A percentile compares a stretch with the other conserved stretches of the same genome.
Conservation (phyloP, 805 yeast genomes). For the Spathaspora boniae region DNA sequence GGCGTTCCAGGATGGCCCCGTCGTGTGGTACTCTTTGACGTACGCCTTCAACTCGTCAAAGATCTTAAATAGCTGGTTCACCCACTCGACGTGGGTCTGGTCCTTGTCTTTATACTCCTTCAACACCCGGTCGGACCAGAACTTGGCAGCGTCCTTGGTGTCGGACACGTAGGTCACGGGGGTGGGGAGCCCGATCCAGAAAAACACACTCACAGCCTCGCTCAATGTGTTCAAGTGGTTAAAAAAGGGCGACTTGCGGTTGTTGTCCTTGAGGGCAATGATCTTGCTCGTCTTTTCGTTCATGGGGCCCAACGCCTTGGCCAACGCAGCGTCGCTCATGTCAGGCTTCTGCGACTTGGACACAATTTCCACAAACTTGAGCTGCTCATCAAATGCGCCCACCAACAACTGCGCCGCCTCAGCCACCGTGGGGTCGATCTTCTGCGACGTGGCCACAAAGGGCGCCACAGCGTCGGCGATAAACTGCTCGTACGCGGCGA, state of each 20-base stretch:
- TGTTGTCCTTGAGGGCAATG: slow-evolving; percentile 65
- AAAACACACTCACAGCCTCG: slow-evolving; percentile 86
- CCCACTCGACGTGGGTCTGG: slow-evolving; percentile 77
- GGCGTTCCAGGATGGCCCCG: slow-evolving; percentile 78
- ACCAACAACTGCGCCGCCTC: slow-evolving; percentile 50
- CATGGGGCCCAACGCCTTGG: slow-evolving; percentile 63
- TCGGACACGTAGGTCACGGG: slow-evolving; percentile 78
- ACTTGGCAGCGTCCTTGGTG: slow-evolving; percentile 85
- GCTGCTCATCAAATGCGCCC: slow-evolving; percentile 57
- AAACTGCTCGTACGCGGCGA: slow-evolving; percentile 53
- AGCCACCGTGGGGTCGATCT: slow-evolving; percentile 54
- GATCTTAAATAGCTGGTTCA: slow-evolving; percentile 54
- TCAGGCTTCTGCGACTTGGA: slow-evolving; percentile 64
- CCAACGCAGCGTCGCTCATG: slow-evolving; percentile 48
- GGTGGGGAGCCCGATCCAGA: slow-evolving; percentile 80
- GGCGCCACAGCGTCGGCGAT: slow-evolving; percentile 55
- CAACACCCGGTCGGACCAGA: slow-evolving; percentile 88
- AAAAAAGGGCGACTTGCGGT: slow-evolving; percentile 61
- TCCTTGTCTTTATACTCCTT: slow-evolving; percentile 79
- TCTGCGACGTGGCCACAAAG: slow-evolving; percentile 49
- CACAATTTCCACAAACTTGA: slow-evolving; percentile 57
- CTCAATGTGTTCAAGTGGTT: slow-evolving; percentile 79
- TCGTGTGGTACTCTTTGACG: slow-evolving; percentile 72
- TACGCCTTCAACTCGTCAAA: slow-evolving; percentile 70
- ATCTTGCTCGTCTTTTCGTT: slow-evolving; percentile 57